phyloP scores from a whole-genome alignment of 2,329 filamentous ascomycete species.

The Aspergillus calidoustus region DNA sequence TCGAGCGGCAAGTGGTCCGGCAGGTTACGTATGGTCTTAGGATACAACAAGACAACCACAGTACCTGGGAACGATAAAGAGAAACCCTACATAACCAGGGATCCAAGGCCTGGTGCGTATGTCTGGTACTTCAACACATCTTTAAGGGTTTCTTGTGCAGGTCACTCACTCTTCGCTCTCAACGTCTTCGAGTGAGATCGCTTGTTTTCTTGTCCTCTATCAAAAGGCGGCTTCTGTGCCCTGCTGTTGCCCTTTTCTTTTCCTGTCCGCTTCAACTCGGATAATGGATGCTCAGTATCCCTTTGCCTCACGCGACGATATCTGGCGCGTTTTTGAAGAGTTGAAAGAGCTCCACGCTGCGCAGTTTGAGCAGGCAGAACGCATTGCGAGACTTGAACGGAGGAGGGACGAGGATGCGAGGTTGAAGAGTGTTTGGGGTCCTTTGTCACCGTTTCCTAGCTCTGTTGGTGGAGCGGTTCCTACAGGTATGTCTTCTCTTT shows the following conservation, averaged over 20 bases:
- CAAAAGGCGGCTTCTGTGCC: neutral
- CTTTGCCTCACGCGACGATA: slow-evolving; percentile 67
- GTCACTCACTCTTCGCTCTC: slow-evolving; percentile 5
- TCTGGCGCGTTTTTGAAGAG: slow-evolving; percentile 68
- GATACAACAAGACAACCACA: neutral
- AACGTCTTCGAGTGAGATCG: slow-evolving; percentile 7
- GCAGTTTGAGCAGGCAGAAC: slow-evolving; percentile 65
- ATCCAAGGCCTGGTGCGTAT: slow-evolving; percentile 1
- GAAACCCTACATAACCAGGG: neutral
- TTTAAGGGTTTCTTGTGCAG: neutral
- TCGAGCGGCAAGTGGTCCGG: slow-evolving; percentile 24
- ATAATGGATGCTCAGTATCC: slow-evolving; percentile 67
- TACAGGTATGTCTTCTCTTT: slow-evolving; percentile 67
- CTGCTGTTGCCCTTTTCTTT: neutral
- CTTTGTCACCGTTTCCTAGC: slow-evolving; percentile 84
- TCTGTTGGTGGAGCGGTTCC: slow-evolving; percentile 81
- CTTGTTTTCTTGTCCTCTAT: neutral
- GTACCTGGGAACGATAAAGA: neutral
- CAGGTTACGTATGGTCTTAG: neutral
- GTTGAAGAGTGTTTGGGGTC: slow-evolving; percentile 85
- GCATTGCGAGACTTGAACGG: slow-evolving; percentile 64
- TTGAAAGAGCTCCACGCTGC: slow-evolving; percentile 64
- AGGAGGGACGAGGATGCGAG: slow-evolving; percentile 66
- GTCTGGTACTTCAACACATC: neutral
- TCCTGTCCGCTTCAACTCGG: slow-evolving; percentile 16